A percentile compares a stretch with the other conserved stretches of the same genome.
These are phyloP conservation scores for Schizosaccharomyces versatilis DNA, from an alignment of 1,139 yeast species.

Conservation along the genomic window DNA sequence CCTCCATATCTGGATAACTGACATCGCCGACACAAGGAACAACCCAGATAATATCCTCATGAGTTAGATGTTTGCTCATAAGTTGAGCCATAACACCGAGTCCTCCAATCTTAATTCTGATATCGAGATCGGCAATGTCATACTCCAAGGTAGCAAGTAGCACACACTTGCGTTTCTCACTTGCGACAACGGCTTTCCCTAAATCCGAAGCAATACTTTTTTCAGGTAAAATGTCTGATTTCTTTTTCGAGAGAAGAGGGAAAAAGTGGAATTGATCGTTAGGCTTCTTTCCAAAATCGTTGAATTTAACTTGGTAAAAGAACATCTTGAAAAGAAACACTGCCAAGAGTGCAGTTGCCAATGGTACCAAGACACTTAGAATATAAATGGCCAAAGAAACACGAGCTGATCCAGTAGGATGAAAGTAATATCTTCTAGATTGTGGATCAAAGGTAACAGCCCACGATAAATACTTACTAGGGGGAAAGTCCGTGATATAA, in stretches of 20 bases:
- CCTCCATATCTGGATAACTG: conserved; percentile 5
- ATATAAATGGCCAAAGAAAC: conserved; percentile 7
- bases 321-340: conserved; percentile 8
- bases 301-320: conserved; percentile 10
- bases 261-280: no score
- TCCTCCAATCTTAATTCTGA: conserved; percentile 10
- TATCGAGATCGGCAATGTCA: conserved; percentile 7
- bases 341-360: conserved; percentile 6
- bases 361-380: conserved; percentile 6
- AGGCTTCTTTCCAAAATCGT: conserved; percentile 5
- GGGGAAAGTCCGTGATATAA: conserved; percentile 6
- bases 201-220: conserved; percentile 2
- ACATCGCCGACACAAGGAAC: conserved; percentile 10
- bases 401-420: conserved; percentile 5
- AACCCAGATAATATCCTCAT: conserved; percentile 9
- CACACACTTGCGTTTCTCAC: conserved; percentile 1
- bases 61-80: conserved; percentile 7
- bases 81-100: conserved; percentile 10
- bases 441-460: conserved; percentile 6
- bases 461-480: conserved; percentile 7
- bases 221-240: neutral
- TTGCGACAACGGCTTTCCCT: conserved; percentile 3
- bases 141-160: conserved; percentile 9
- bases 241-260: neutral
- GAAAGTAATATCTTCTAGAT: conserved; percentile 4